These are phyloP conservation scores for Cladosporium sp. DNA, from an alignment of 2,329 filamentous ascomycete species.

Conservation along the genomic window DNA sequence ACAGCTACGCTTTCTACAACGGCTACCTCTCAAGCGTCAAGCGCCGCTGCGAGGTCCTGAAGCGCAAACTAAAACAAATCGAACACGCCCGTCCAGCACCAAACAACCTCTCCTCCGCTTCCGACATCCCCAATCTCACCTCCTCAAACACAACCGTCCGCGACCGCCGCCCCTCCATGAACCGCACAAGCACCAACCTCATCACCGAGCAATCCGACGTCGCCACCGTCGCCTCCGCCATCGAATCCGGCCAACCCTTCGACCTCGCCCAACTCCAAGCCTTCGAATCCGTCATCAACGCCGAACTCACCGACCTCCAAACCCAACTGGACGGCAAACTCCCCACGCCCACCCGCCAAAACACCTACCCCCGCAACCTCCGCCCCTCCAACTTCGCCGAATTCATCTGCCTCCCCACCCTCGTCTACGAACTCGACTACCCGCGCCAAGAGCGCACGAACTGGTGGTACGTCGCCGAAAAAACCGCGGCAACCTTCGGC, in stretches of 20 bases:
- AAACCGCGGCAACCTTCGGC: conserved; percentile 64
- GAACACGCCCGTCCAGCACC: conserved; percentile 45
- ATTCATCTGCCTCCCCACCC: conserved; percentile 68
- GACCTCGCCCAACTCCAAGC: conserved; percentile 57
- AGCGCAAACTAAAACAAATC: conserved; percentile 52
- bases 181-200: conserved; percentile 41
- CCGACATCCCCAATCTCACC: not conserved
- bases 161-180: conserved; percentile 32
- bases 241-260: conserved; percentile 57
- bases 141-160: conserved; percentile 11
- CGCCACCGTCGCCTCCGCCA: conserved; percentile 56
- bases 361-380: conserved; percentile 66
- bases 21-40: conserved; percentile 60
- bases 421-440: conserved; percentile 76
- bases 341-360: conserved; percentile 38
- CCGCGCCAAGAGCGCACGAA: conserved; percentile 65
- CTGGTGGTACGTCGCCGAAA: conserved; percentile 72
- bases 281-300: conserved; percentile 62
- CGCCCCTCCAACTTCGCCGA: conserved; percentile 61
- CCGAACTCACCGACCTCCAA: conserved; percentile 60
- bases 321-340: conserved; percentile 61
- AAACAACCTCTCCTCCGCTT: conserved; percentile 3
- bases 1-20: conserved; percentile 75
- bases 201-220: conserved; percentile 51
- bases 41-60: conserved; percentile 42